These are phyloP conservation scores for Ambrosia artemisiifolia DNA, from an alignment of 129 eudicot species.

Conservation along the genomic window DNA sequence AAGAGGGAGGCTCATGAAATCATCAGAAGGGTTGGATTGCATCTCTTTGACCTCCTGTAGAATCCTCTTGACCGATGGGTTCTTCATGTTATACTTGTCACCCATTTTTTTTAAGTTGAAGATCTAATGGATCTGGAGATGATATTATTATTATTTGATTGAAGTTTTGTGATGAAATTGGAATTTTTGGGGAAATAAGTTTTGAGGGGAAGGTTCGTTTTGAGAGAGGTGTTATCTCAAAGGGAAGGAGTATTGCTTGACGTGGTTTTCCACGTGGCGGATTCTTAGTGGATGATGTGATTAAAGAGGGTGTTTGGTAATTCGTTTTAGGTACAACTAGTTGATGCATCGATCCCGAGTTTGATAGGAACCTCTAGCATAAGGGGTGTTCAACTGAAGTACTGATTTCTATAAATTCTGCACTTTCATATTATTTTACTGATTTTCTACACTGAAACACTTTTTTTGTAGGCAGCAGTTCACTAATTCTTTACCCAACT, in stretches of 20 bases:
- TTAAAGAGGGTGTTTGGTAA: neutral
- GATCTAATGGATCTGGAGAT: neutral
- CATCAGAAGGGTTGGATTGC: conserved; percentile 95
- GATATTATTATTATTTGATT: conserved; percentile 6
- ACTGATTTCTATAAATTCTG: too few relatives aligned
- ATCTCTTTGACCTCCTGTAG: conserved; percentile 94
- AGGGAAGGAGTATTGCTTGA: neutral
- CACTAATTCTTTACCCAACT: too few relatives aligned
- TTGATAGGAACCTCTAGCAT: too few relatives aligned
- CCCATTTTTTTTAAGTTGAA: conserved; percentile 34
- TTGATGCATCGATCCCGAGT: too few relatives aligned
- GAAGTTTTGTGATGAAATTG: conserved; percentile 1
- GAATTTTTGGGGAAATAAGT: neutral
- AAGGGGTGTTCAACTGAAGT: too few relatives aligned
- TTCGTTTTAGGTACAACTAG: neutral
- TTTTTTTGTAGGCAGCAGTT: too few relatives aligned
- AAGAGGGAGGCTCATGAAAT: conserved; percentile 95
- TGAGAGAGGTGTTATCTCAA: neutral
- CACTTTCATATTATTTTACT: too few relatives aligned
- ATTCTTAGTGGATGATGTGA: conserved; percentile 1
- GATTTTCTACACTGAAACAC: too few relatives aligned
- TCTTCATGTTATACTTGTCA: conserved; percentile 84
- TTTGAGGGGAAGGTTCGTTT: conserved; percentile 1
- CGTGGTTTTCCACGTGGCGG: conserved; percentile 22
- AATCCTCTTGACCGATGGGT: conserved; percentile 91